Percentiles rank a stretch among this genome's conserved stretches.
phyloP scores from a whole-genome alignment of 2,329 filamentous ascomycete species.

The Aureobasidium uvarum region DNA sequence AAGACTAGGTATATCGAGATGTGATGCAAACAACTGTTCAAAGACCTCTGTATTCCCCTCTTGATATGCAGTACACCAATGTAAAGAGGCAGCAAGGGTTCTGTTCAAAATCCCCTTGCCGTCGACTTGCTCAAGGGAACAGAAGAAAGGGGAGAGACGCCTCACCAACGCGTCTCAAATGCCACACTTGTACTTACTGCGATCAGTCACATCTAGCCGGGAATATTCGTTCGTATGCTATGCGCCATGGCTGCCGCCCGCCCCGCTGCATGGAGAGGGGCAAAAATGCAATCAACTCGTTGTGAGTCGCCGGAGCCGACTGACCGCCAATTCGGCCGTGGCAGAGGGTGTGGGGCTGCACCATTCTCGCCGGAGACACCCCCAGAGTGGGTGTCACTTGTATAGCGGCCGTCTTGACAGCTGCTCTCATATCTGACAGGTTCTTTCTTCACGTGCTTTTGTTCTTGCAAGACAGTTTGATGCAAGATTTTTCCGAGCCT shows the following conservation, averaged over 20 bases:
- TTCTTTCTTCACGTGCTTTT: not conserved
- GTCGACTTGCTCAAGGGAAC: not conserved
- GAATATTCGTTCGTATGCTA: not conserved
- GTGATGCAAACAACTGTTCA: not conserved
- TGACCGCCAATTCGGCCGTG: slow-evolving; percentile 13
- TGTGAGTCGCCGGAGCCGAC: slow-evolving; percentile 3
- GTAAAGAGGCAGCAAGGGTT: slow-evolving; percentile 12
- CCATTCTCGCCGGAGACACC: not conserved
- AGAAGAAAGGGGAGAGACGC: not conserved
- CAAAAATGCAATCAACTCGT: slow-evolving; percentile 15
- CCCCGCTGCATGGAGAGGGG: slow-evolving; percentile 17
- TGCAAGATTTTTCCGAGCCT: not conserved
- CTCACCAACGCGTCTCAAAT: not conserved
- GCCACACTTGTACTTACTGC: slow-evolving; percentile 1
- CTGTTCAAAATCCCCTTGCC: not conserved
- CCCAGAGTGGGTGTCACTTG: not conserved
- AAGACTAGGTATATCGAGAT: slow-evolving; percentile 7
- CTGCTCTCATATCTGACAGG: not conserved
- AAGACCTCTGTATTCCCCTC: not conserved
- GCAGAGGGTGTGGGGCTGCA: slow-evolving; percentile 7
- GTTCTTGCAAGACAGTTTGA: not conserved
- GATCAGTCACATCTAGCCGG: slow-evolving; percentile 6
- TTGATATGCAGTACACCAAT: not conserved
- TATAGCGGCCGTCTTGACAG: slow-evolving; percentile 3
- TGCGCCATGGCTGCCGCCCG: slow-evolving; percentile 4